phyloP scores from a whole-genome alignment of 1,284 basidiomycete species.

The Sporisorium iseilematis-ciliati region DNA sequence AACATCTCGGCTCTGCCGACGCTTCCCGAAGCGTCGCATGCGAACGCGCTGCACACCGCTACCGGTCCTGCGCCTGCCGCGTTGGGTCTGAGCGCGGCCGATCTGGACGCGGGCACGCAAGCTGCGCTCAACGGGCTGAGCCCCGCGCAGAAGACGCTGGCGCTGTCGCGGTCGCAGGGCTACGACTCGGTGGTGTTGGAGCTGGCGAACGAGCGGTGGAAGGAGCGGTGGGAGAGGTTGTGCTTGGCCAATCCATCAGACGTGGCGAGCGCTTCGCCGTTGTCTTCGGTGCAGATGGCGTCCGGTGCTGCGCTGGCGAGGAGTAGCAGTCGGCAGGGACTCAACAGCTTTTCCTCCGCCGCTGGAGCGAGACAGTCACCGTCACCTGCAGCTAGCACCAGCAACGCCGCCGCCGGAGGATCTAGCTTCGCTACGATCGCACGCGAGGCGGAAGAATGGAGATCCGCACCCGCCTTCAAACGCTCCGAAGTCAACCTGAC shows the following conservation, averaged over 20 bases:
- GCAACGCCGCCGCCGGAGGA: not conserved
- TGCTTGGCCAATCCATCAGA: slow-evolving; percentile 75
- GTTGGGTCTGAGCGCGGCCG: slow-evolving; percentile 34
- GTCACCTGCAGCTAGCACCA: slow-evolving; percentile 23
- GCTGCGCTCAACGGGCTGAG: slow-evolving; percentile 56
- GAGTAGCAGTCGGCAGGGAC: slow-evolving; percentile 55
- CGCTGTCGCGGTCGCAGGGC: slow-evolving; percentile 68
- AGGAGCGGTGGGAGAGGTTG: slow-evolving; percentile 86
- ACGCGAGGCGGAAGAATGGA: slow-evolving; percentile 86
- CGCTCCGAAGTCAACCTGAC: slow-evolving; percentile 89
- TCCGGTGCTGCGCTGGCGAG: slow-evolving; percentile 44
- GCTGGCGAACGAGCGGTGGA: slow-evolving; percentile 87
- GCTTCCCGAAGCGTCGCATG: slow-evolving; percentile 63
- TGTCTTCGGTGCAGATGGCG: slow-evolving; percentile 21
- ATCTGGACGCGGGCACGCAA: slow-evolving; percentile 45
- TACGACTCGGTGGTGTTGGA: slow-evolving; percentile 80
- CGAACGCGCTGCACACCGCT: slow-evolving; percentile 61
- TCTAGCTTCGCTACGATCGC: slow-evolving; percentile 35
- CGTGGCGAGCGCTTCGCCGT: slow-evolving; percentile 16
- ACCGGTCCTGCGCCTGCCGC: slow-evolving; percentile 56
- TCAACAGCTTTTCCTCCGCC: slow-evolving; percentile 27
- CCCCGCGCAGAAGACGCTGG: slow-evolving; percentile 43
- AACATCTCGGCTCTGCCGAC: slow-evolving; percentile 54
- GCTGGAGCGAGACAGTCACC: slow-evolving; percentile 21
- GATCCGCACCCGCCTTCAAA: slow-evolving; percentile 82